Evolutionary conservation across 139 green algal species (phyloP).

Genomic region (Coelastrella sp.): DNA sequence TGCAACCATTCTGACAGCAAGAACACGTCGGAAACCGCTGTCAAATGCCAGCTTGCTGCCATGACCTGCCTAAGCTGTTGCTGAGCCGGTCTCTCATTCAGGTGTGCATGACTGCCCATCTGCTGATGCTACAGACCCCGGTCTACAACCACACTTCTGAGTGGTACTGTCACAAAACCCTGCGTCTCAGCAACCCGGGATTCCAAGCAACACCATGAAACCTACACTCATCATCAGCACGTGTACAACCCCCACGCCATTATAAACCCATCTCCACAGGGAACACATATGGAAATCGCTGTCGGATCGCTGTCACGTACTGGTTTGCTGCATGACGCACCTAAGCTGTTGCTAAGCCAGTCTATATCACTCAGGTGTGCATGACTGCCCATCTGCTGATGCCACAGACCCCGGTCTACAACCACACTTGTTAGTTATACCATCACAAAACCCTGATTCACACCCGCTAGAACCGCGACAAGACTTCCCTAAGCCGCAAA

Average conservation of each 20-base stretch:
- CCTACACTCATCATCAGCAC: conserved; percentile 10
- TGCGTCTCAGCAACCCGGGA: not conserved
- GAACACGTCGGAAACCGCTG: no score
- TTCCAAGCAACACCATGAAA: conserved; percentile 21
- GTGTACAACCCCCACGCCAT: not conserved
- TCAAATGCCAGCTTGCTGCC: no score
- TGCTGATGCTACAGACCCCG: not conserved
- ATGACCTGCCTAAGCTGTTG: no score
- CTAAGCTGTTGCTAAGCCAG: no score
- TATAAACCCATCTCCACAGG: not conserved
- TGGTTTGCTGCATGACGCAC: no score
- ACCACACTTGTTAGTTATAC: not conserved
- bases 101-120: not conserved
- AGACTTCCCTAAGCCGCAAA: not conserved
- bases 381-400: not conserved
- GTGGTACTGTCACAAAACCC: not conserved
- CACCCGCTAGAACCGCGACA: not conserved
- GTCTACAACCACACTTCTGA: not conserved
- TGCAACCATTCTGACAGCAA: no score
- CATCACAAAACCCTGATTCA: not conserved
- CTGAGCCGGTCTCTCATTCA: not conserved
- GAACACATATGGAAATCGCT: no score
- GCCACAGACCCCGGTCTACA: not conserved
- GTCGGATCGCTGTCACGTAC: no score
- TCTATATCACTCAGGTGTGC: not conserved